These are phyloP conservation scores for Azolla pinnata DNA, from an alignment of 75 land plant genomes.

Conservation along the genomic window DNA sequence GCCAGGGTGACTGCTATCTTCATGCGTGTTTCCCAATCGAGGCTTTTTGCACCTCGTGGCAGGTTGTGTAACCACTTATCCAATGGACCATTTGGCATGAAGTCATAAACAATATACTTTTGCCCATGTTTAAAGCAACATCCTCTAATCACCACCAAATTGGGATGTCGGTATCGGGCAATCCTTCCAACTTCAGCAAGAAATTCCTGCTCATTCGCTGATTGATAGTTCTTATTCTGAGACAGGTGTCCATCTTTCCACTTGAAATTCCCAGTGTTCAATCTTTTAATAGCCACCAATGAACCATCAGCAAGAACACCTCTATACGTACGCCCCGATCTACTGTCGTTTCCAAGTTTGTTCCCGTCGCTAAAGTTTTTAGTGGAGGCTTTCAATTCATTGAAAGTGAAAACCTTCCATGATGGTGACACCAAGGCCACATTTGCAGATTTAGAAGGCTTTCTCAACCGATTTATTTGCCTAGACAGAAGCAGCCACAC, in stretches of 20 bases:
- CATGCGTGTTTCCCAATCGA: conserved; percentile 86
- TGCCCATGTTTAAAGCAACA: conserved; percentile 83
- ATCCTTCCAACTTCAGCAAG: conserved; percentile 70
- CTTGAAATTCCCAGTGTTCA: conserved; percentile 63
- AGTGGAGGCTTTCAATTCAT: conserved; percentile 66
- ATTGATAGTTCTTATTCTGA: not conserved
- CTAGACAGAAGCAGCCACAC: conserved; percentile 74
- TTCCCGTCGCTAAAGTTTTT: conserved; percentile 84
- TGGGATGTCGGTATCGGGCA: conserved; percentile 82
- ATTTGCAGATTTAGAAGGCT: conserved; percentile 51
- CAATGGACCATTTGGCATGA: conserved; percentile 73
- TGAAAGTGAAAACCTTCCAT: conserved; percentile 67
- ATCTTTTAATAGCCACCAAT: conserved; percentile 72
- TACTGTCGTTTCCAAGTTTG: conserved; percentile 61
- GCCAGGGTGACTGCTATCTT: conserved; percentile 82
- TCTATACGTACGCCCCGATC: conserved; percentile 68
- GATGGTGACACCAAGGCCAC: conserved; percentile 68
- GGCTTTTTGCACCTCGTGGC: conserved; percentile 53
- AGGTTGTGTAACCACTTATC: conserved; percentile 78
- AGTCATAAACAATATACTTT: conserved; percentile 83
- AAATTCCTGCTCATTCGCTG: conserved; percentile 33
- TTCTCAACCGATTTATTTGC: conserved; percentile 55
- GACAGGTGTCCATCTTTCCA: conserved; percentile 46
- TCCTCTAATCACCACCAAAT: conserved; percentile 70
- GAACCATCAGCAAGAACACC: conserved; percentile 77